Base-by-base conservation (phyloP, 2,329 filamentous ascomycete genomes). In the Bipolaris bicolor region DNA sequence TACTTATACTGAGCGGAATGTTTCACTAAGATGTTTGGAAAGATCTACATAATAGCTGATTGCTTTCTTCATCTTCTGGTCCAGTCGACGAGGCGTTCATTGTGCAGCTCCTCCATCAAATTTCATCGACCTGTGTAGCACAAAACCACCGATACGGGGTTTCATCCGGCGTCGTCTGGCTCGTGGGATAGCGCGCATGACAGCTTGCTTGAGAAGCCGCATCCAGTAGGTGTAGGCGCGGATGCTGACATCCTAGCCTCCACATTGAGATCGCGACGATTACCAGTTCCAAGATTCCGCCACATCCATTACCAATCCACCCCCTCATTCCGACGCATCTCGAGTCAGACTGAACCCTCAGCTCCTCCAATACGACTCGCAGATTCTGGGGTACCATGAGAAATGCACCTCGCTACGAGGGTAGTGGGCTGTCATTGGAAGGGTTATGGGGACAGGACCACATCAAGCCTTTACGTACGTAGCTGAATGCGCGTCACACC, bases 341-440 rank as follows among this genome's bases (percentile, higher is more conserved):
- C 47, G 9, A 37, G 40, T 26, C 41, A 52, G 46, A 45, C 20
- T 48, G 24, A 24, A 24, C 24, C 29, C 50, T 52, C 34, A 13
- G 33, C 47, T 33, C 24, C 13, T 22, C 18, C 29, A 54, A 41
- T 50, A 62, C 53, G 61, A 63, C 20, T 63, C 58, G 53, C 36
- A 10, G 24, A 40, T 13, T 36, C 37, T 29, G 16, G 16, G 31
- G 13, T 46, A 31, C 34, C 20, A 13, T 41, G 50, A 29, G 31
- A 33, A 43, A 49, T 10, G 18, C 43, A 34, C 39, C 3, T 31
- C 55, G 50, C 58, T 51, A 59, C 52, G 15, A 37, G 3, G 7
- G 29, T 41, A 33, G 34, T 29, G 31, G 6, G 18, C n/a, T 29
- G 15, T 49, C n/a, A 61, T 61, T 63, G 58, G 58, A 33, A 7